These are phyloP conservation scores for Bocquillonia castaneifolia DNA, from an alignment of 441 rosid genomes.

Conservation along the genomic window DNA sequence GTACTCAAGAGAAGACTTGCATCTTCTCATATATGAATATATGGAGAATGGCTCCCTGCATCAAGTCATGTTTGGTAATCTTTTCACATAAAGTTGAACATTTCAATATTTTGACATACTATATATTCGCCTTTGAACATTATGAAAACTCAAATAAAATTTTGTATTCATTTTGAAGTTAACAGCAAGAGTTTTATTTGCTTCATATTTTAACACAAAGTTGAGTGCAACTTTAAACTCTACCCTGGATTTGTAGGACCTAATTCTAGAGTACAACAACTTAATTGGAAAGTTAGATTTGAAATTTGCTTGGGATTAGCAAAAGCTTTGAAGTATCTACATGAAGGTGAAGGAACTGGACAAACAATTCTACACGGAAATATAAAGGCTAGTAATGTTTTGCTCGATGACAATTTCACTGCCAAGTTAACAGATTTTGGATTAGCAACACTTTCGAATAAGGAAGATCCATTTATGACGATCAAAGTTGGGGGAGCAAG, in stretches of 20 bases:
- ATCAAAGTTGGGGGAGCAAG: slow-evolving; percentile 8
- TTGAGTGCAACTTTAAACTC: neutral
- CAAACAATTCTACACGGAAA: slow-evolving; percentile 5
- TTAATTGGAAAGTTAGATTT: slow-evolving; percentile 14
- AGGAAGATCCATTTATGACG: slow-evolving; percentile 10
- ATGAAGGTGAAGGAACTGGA: neutral
- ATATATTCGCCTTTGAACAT: neutral
- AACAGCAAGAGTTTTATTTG: too few relatives aligned
- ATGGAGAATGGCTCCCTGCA: slow-evolving; percentile 12
- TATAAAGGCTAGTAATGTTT: slow-evolving; percentile 3
- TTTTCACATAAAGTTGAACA: neutral
- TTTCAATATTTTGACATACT: neutral
- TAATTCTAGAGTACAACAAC: neutral
- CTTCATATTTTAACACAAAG: neutral
- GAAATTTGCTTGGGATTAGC: slow-evolving; percentile 14
- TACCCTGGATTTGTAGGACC: neutral
- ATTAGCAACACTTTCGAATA: slow-evolving; percentile 1
- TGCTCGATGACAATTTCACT: neutral
- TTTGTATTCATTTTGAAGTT: too few relatives aligned
- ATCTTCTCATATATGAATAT: slow-evolving; percentile 11
- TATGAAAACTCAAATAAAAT: too few relatives aligned
- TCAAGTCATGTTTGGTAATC: slow-evolving; percentile 9
- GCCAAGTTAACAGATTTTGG: slow-evolving; percentile 14
- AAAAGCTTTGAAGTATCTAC: slow-evolving; percentile 9
- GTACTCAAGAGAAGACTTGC: neutral